Conservation (phyloP, 2,329 filamentous ascomycete genomes). For the Stagonosporopsis cucurbitacearum region DNA sequence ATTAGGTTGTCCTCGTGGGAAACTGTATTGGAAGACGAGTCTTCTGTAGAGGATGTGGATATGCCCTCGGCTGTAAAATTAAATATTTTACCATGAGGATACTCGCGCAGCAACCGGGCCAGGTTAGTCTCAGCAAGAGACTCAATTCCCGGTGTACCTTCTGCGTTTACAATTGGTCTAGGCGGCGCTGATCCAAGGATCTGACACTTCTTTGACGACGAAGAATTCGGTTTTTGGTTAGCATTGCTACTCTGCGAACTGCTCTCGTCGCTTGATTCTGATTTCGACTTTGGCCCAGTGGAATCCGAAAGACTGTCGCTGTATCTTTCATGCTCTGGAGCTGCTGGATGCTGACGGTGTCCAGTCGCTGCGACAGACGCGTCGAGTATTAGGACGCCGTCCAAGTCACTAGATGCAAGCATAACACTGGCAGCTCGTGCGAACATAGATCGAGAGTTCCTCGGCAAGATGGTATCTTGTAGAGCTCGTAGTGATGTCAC, state of each 20-base stretch:
- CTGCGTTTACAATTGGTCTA: slow-evolving; percentile 1
- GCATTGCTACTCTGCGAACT: slow-evolving; percentile 6
- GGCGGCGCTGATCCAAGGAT: slow-evolving; percentile 32
- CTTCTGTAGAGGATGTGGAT: slow-evolving; percentile 31
- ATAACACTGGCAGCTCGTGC: slow-evolving; percentile 43
- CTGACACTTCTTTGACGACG: slow-evolving; percentile 28
- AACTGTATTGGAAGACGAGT: slow-evolving; percentile 13
- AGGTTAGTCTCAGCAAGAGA: slow-evolving; percentile 31
- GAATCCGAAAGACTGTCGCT: slow-evolving; percentile 9
- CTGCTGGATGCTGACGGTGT: slow-evolving; percentile 17
- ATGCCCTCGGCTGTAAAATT: slow-evolving; percentile 26
- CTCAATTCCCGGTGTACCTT: background rate
- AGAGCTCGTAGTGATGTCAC: slow-evolving; percentile 27
- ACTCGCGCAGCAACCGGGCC: slow-evolving; percentile 30
- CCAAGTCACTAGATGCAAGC: slow-evolving; percentile 40
- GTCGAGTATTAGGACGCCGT: slow-evolving; percentile 46
- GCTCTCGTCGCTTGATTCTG: slow-evolving; percentile 28
- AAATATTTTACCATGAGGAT: slow-evolving; percentile 37
- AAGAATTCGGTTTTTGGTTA: background rate
- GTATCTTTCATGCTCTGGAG: slow-evolving; percentile 5
- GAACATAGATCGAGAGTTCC: slow-evolving; percentile 42
- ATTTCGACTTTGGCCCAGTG: slow-evolving; percentile 16
- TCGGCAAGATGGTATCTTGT: slow-evolving; percentile 40
- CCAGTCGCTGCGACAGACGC: slow-evolving; percentile 39
- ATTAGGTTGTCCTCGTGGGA: background rate